Base-by-base conservation (phyloP, 768 basidiomycete species). In the Suillus alpinus region DNA sequence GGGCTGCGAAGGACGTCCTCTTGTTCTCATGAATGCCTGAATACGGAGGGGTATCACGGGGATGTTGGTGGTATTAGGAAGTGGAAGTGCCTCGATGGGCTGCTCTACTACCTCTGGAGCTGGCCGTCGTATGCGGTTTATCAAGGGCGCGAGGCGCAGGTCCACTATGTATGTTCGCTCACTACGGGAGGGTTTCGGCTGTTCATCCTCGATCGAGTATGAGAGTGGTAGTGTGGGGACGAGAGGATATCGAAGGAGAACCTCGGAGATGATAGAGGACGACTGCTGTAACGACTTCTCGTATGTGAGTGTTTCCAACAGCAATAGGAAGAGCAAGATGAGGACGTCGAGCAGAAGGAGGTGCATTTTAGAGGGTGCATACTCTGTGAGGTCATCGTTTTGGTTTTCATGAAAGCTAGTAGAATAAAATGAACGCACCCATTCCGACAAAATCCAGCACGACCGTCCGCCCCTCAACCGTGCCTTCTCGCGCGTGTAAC, bases 381-480 rank as follows among this genome's bases (percentile, higher is more conserved):
- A 80, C 41, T 80, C 86, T 88, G 64, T 56, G 62, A 55, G 53
- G 37, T 40, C 16, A 39, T 55, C 4, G 53, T 55, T 39, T 10
- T 26, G 5, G 23, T 55, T 39, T 55, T 39, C 23, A 39, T 14
- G 34, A 12, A 32, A 44, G 66, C 37, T 20, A 40, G 29, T 34
- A 9, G 39, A 56, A 29, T 46, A 31, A 26, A 26, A 14, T 18
- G 16, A 31, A 59, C 20, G 56, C 8, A 92, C 91, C 84, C 79
- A 86, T 80, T 58, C 91, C 91, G 60, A 92, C 82, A 68, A 92
- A 92, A 70, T 92, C 91, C 62, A 93, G 83, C 37, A 93, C 72
- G 67, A 91, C 73, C 10, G 83, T 77, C 65, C 86, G 79, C n/a
- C 85, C 84, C 59, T 86, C 81, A 32, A 79, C 71, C 57, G 83